Conservation (phyloP, 257 asterid species). For the Ballota nigra region DNA sequence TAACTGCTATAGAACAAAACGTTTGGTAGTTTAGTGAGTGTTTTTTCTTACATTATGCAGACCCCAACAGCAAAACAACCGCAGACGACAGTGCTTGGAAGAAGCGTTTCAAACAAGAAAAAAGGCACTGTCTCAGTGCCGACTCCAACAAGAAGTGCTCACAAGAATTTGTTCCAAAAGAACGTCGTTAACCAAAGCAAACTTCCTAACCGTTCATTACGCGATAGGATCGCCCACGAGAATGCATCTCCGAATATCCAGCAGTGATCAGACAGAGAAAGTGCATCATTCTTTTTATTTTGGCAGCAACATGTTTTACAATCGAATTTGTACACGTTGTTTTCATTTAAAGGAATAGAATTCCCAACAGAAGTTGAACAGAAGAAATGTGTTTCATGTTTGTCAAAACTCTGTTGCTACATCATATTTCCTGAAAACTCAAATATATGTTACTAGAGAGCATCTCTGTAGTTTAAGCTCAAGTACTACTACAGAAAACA, state of each 20-base stretch:
- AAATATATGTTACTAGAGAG: too few species aligned
- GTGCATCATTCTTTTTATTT: constrained; percentile 16
- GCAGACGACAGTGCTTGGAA: constrained; percentile 42
- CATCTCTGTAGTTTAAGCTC: too few species aligned
- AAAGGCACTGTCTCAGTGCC: constrained; percentile 54
- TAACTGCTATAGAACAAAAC: not conserved
- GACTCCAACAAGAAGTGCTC: constrained; percentile 33
- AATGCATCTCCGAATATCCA: constrained; percentile 60
- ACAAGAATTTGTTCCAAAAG: constrained; percentile 38
- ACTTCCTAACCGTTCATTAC: constrained; percentile 26
- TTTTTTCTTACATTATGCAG: constrained; percentile 32
- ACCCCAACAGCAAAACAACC: constrained; percentile 32
- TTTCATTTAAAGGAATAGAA: not conserved
- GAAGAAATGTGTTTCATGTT: not conserved
- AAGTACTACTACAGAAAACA: too few species aligned
- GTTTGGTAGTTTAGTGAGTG: not conserved
- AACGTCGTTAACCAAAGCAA: constrained; percentile 25
- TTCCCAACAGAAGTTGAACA: not conserved
- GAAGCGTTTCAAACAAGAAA: constrained; percentile 34
- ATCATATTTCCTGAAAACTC: too few species aligned
- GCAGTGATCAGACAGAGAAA: constrained; percentile 27
- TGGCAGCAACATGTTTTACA: constrained; percentile 4
- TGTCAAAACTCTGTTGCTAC: not conserved
- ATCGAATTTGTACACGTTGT: not conserved
- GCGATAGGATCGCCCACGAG: constrained; percentile 41